These are phyloP conservation scores for Candida hungchunana DNA, from an alignment of 805 yeast genomes.

Conservation along the genomic window DNA sequence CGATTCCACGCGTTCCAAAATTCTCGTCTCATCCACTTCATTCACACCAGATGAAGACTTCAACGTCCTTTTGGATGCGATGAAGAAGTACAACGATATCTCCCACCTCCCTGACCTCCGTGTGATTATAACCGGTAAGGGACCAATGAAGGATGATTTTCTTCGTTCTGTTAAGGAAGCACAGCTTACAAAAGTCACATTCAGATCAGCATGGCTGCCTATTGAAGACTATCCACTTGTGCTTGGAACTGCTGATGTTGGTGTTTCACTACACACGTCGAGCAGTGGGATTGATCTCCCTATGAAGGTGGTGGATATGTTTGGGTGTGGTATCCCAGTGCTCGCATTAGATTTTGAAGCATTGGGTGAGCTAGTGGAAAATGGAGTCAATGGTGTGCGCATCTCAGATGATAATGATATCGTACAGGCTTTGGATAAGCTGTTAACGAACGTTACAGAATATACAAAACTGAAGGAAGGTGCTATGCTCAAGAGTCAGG, in stretches of 20 bases:
- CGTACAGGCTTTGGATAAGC: slow-evolving; percentile 35
- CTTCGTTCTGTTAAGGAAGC: slow-evolving; percentile 41
- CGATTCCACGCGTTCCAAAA: slow-evolving; percentile 41
- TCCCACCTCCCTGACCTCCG: slow-evolving; percentile 43
- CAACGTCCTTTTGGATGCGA: slow-evolving; percentile 59
- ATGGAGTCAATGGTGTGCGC: slow-evolving; percentile 64
- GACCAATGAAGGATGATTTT: slow-evolving; percentile 67
- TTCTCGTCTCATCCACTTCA: slow-evolving; percentile 85
- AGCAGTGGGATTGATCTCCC: slow-evolving; percentile 94
- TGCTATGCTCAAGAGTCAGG: slow-evolving; percentile 64
- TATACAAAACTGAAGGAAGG: slow-evolving; percentile 51
- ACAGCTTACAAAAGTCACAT: slow-evolving; percentile 42
- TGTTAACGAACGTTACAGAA: slow-evolving; percentile 32
- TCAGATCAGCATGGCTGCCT: slow-evolving; percentile 72
- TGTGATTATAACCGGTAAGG: slow-evolving; percentile 94
- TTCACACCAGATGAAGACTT: slow-evolving; percentile 97
- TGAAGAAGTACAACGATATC: slow-evolving; percentile 43
- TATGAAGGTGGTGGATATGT: slow-evolving; percentile 94
- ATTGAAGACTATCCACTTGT: slow-evolving; percentile 76
- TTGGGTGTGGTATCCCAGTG: slow-evolving; percentile 95
- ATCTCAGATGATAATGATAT: slow-evolving; percentile 43
- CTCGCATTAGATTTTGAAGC: slow-evolving; percentile 75
- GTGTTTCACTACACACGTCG: slow-evolving; percentile 85
- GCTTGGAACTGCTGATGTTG: slow-evolving; percentile 75
- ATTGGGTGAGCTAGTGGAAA: slow-evolving; percentile 68